Evolutionary conservation across 164 flowering plant species (phyloP).

Genomic region (Paratinospora sagittata): DNA sequence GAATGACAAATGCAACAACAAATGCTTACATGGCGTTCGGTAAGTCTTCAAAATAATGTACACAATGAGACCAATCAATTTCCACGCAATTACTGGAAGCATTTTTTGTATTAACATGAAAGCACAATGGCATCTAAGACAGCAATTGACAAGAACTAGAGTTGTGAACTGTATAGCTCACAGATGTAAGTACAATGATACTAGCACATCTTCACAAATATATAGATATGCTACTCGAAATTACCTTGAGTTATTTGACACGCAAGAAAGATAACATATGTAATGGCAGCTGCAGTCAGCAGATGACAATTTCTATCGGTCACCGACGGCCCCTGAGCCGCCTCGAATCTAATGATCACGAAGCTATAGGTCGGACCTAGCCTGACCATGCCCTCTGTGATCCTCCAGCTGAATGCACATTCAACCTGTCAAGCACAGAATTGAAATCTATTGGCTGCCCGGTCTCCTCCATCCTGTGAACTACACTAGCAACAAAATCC

Average conservation of each 20-base stretch:
- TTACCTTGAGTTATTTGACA: neutral
- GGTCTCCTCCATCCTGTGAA: slow-evolving; percentile 80
- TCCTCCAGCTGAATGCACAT: slow-evolving; percentile 47
- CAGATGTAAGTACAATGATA: neutral
- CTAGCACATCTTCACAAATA: neutral
- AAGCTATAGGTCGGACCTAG: neutral
- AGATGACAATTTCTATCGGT: neutral
- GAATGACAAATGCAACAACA: neutral
- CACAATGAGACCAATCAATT: neutral
- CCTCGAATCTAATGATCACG: too few species aligned
- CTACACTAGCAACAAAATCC: slow-evolving; percentile 55
- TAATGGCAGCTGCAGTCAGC: neutral
- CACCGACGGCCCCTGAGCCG: too few species aligned
- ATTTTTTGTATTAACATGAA: neutral
- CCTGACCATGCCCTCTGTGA: slow-evolving; percentile 71
- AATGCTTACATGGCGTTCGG: neutral
- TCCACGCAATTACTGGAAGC: neutral
- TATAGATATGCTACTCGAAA: neutral
- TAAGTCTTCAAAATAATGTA: neutral
- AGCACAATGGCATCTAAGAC: neutral
- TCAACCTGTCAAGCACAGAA: slow-evolving; percentile 79
- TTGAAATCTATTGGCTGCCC: slow-evolving; percentile 84
- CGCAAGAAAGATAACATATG: neutral
- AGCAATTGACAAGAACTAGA: neutral
- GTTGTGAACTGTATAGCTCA: neutral